Conservation (phyloP, 179 eudicot species). For the Corrigiola litoralis region DNA sequence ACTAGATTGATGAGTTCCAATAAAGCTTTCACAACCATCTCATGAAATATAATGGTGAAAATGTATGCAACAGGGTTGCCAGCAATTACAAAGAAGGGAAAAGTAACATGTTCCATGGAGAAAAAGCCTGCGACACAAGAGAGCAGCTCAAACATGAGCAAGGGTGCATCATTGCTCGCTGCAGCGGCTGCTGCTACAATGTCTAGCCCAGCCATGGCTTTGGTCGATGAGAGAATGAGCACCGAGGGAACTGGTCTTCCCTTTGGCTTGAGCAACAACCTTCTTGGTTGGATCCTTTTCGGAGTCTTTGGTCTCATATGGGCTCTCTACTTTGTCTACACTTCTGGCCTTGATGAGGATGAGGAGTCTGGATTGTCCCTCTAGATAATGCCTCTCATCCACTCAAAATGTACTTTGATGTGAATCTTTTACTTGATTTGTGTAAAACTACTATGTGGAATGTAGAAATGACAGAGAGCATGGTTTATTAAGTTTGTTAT, state of each 20-base stretch:
- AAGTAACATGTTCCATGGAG: slow-evolving; percentile 67
- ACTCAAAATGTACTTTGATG: slow-evolving; percentile 2
- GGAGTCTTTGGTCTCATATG: slow-evolving; percentile 82
- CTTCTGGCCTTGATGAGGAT: slow-evolving; percentile 76
- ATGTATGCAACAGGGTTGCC: slow-evolving; percentile 54
- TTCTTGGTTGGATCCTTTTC: slow-evolving; percentile 79
- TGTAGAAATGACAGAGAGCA: slow-evolving; percentile 16
- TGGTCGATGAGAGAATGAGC: slow-evolving; percentile 97
- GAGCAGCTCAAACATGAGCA: slow-evolving; percentile 30
- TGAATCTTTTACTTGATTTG: slow-evolving; percentile 9
- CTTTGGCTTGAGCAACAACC: slow-evolving; percentile 89
- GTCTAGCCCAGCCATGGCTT: slow-evolving; percentile 81
- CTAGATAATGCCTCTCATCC: slow-evolving; percentile 7
- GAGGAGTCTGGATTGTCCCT: slow-evolving; percentile 97
- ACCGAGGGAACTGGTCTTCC: slow-evolving; percentile 96
- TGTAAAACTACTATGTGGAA: slow-evolving; percentile 2
- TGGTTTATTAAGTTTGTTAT: slow-evolving; percentile 13
- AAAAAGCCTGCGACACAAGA: slow-evolving; percentile 30
- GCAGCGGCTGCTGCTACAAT: slow-evolving; percentile 55
- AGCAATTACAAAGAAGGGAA: slow-evolving; percentile 50
- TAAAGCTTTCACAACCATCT: no score
- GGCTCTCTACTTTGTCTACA: slow-evolving; percentile 63
- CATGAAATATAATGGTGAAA: background rate
- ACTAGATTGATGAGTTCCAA: no score
- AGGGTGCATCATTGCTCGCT: slow-evolving; percentile 51